Evolutionary conservation across 352 stramenopile genomes (phyloP).

Genomic region (Phytophthora meadii): DNA sequence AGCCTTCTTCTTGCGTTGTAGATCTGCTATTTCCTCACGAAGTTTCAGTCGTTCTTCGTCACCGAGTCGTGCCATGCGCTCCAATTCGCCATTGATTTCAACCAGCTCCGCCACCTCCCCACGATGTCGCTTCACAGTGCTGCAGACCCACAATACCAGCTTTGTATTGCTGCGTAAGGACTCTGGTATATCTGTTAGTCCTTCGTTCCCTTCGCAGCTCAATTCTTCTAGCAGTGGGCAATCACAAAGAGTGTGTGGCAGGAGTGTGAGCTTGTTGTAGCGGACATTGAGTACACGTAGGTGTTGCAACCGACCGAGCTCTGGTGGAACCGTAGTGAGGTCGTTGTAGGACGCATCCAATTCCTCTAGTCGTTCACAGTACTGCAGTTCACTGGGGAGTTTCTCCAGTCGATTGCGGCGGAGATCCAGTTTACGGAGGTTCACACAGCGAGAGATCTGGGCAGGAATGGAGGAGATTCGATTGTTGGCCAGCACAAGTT

Average conservation of each 20-base stretch:
- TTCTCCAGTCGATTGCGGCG: conserved; percentile 75
- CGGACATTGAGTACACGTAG: conserved; percentile 70
- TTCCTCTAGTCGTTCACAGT: conserved; percentile 76
- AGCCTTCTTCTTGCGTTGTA: conserved; percentile 65
- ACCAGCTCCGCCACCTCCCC: conserved; percentile 71
- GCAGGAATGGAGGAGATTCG: conserved; percentile 58
- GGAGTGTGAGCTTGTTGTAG: conserved; percentile 73
- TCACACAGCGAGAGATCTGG: conserved; percentile 63
- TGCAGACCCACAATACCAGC: conserved; percentile 84
- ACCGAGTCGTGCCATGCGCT: conserved; percentile 71
- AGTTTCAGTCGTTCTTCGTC: conserved; percentile 80
- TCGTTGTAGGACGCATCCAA: conserved; percentile 76
- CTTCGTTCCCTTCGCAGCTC: conserved; percentile 64
- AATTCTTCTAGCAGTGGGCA: conserved; percentile 62
- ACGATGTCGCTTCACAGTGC: conserved; percentile 74
- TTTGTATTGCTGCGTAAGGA: conserved; percentile 71
- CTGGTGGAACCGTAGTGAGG: conserved; percentile 50
- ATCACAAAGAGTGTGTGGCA: conserved; percentile 80
- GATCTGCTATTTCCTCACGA: conserved; percentile 66
- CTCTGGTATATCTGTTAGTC: conserved; percentile 69
- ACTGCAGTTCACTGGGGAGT: conserved; percentile 66
- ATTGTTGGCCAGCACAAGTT: conserved; percentile 71
- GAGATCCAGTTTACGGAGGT: conserved; percentile 72
- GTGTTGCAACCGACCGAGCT: conserved; percentile 63
- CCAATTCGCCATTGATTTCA: conserved; percentile 77